Base-by-base conservation (phyloP, 495 filamentous ascomycete genomes). In the Talaromyces borbonicus region DNA sequence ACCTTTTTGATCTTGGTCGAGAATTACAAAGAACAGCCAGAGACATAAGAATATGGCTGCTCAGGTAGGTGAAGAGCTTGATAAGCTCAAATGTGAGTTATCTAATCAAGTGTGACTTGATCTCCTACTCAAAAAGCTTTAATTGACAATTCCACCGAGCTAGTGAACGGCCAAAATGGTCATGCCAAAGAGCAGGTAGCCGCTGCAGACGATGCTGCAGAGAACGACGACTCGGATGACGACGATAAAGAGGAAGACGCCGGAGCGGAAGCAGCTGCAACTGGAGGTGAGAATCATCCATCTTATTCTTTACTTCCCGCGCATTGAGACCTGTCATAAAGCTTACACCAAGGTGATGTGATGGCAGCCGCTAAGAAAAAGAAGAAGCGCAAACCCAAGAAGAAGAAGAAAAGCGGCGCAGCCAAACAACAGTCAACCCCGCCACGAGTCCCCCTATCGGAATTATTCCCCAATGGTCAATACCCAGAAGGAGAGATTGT, bases 401-500 rank as follows among this genome's bases (percentile, higher is more conserved):
- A 78, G 67, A 84, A 82, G 77, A 83, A 83, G 69, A 77, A 73
- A 66, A 61, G 67, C 6, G 62, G 58, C 14, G n/a, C n/a, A n/a
- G 78, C 81, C 15, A 85, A 83, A 16, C 69, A 77, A 45, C 88
- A 95, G 67, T 83, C 83, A 22, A 71, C 76, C 23, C 88, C 88
- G 16, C 87, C 88, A 0, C 76, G 85, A 26, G 81, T 93, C 16
- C 71, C 79, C 47, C 67, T 93, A 22, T 79, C 83, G 44, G 75
- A 79, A 50, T 75, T 95, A 20, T 93, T 89, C 68, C 81, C 81
- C 42, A 78, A 79, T 58, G 70, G 76, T 52, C 69, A 68, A 53
- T 95, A 86, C 61, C 85, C 85, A 48, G 74, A 80, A 56, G 88
- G 88, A 48, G 78, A 93, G 63, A 85, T 90, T 60, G 79, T 81